These are phyloP conservation scores for Decorospora gaudefroyi DNA, from an alignment of 2,329 filamentous ascomycete species.

Conservation along the genomic window DNA sequence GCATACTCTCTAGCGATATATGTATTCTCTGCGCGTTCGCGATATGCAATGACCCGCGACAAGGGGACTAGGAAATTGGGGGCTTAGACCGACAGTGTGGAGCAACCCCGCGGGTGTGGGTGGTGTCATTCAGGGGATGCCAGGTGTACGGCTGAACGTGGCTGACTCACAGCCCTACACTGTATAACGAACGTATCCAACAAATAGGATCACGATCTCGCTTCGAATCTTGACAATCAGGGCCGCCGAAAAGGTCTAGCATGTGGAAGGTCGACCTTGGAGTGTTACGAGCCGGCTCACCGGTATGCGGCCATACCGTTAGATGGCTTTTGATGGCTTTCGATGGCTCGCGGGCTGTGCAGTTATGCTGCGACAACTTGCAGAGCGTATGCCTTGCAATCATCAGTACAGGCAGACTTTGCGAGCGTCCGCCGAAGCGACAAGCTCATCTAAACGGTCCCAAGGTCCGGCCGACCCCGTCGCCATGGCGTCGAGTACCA, in stretches of 20 bases:
- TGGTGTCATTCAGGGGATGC: slow-evolving; percentile 32
- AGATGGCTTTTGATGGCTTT: slow-evolving; percentile 16
- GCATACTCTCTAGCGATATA: slow-evolving; percentile 36
- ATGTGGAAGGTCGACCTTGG: slow-evolving; percentile 15
- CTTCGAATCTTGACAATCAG: slow-evolving; percentile 12
- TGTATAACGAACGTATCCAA: slow-evolving; percentile 20
- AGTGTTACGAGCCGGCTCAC: slow-evolving; percentile 29
- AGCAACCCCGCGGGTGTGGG: slow-evolving; percentile 26
- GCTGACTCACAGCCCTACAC: slow-evolving; percentile 40
- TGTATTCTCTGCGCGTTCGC: slow-evolving; percentile 32
- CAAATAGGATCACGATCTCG: slow-evolving; percentile 25
- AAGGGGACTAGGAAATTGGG: slow-evolving; percentile 28
- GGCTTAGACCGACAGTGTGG: slow-evolving; percentile 39
- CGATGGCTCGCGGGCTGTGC: slow-evolving; percentile 34
- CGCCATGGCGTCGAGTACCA: slow-evolving; percentile 15
- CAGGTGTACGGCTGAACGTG: slow-evolving; percentile 31
- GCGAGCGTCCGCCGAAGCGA: slow-evolving; percentile 17
- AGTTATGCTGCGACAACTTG: slow-evolving; percentile 27
- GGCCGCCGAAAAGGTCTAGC: slow-evolving; percentile 16
- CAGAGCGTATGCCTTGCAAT: slow-evolving; percentile 26
- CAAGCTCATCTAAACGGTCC: neutral
- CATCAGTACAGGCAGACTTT: slow-evolving; percentile 30
- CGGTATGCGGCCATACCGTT: slow-evolving; percentile 33
- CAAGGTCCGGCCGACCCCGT: neutral
- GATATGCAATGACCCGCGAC: slow-evolving; percentile 22